Percentiles rank a stretch among this genome's conserved stretches.
phyloP scores from a whole-genome alignment of 208 protist genomes.

The Acanthamoeba healyi region DNA sequence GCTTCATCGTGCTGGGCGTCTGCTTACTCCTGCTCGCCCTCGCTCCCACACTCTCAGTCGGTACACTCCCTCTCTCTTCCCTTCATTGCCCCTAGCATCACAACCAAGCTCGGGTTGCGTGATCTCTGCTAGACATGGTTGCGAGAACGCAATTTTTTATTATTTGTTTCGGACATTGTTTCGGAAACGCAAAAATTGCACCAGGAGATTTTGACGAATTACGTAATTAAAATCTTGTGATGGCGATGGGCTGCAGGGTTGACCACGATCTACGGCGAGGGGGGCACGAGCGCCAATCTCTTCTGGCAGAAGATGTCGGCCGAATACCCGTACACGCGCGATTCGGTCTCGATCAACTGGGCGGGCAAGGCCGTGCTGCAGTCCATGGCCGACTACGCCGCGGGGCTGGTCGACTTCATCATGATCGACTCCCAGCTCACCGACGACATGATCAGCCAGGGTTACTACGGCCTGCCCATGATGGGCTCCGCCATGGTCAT shows the following conservation, averaged over 20 bases:
- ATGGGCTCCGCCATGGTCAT: constrained; percentile 19
- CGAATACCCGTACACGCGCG: neutral
- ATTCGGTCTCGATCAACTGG: constrained; percentile 6
- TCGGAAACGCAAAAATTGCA: too few species aligned
- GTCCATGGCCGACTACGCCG: constrained; percentile 23
- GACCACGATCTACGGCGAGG: neutral
- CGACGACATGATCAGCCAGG: neutral
- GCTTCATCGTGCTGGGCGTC: too few species aligned
- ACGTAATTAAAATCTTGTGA: too few species aligned
- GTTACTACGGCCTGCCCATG: neutral
- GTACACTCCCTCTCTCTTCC: too few species aligned
- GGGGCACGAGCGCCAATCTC: neutral
- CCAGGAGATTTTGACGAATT: too few species aligned
- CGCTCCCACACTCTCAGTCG: too few species aligned
- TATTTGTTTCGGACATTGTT: too few species aligned
- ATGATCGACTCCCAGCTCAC: constrained; percentile 16
- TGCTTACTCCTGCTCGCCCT: too few species aligned
- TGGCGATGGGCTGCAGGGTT: neutral
- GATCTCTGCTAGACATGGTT: too few species aligned
- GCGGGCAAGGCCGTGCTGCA: neutral
- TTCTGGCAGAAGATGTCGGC: neutral
- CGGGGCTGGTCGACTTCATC: neutral
- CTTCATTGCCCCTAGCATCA: too few species aligned
- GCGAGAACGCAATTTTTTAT: too few species aligned
- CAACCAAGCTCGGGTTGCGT: too few species aligned